Conservation (phyloP, 106 monocot genomes). For the Agapanthus africanus region DNA sequence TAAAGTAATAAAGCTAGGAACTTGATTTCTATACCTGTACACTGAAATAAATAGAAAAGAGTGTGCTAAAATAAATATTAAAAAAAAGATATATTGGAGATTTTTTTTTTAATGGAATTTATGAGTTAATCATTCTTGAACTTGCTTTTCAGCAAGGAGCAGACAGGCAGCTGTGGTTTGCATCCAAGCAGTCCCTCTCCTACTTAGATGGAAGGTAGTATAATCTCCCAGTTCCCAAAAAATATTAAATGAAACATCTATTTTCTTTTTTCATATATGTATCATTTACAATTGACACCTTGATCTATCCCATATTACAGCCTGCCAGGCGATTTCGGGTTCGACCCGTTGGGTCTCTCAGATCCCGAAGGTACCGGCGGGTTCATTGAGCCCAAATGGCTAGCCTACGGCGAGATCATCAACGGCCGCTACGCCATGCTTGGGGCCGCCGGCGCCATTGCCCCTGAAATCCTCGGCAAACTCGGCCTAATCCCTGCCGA, state of each 20-base stretch:
- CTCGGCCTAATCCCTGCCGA: slow-evolving; percentile 69
- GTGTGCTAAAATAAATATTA: too few species aligned
- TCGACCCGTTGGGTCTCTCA: slow-evolving; percentile 89
- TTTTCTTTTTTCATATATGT: background rate
- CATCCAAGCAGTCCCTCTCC: slow-evolving; percentile 86
- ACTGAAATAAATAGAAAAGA: too few species aligned
- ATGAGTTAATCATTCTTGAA: too few species aligned
- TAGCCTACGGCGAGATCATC: slow-evolving; percentile 90
- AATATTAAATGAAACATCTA: background rate
- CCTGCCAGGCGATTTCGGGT: slow-evolving; percentile 89
- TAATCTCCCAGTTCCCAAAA: background rate
- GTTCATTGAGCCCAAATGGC: slow-evolving; percentile 96
- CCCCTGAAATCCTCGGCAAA: slow-evolving; percentile 80
- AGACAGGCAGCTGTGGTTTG: slow-evolving; percentile 93
- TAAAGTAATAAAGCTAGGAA: too few species aligned
- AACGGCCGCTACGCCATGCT: slow-evolving; percentile 94
- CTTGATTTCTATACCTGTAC: too few species aligned
- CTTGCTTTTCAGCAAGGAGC: slow-evolving; percentile 67
- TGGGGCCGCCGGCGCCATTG: slow-evolving; percentile 59
- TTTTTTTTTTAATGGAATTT: too few species aligned
- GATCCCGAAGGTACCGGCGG: slow-evolving; percentile 96
- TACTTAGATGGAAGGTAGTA: slow-evolving; percentile 94
- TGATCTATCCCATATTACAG: slow-evolving; percentile 16
- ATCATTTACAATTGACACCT: background rate
- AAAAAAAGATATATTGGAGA: too few species aligned